A percentile compares a stretch with the other conserved stretches of the same genome.
Conservation (phyloP, 495 filamentous ascomycete genomes). For the Barbatosphaeria neglecta region DNA sequence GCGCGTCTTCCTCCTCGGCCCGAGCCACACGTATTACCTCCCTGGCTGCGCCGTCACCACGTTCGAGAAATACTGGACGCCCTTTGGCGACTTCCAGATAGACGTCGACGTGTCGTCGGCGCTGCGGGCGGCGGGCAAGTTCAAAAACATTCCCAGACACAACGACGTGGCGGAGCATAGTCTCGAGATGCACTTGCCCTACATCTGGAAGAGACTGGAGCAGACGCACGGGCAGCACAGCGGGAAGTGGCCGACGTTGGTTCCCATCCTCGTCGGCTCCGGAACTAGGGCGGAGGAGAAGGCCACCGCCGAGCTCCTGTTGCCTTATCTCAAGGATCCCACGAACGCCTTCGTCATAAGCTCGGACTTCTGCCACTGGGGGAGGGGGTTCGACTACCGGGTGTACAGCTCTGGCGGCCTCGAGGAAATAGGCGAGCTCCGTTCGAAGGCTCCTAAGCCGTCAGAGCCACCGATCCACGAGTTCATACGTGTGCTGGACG, state of each 20-base stretch:
- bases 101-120: conserved; percentile 55
- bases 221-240: conserved; percentile 35
- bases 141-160: conserved; percentile 58
- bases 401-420: conserved; percentile 52
- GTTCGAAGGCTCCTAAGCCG: conserved; percentile 11
- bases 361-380: conserved; percentile 98
- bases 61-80: conserved; percentile 69
- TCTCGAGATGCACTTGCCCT: conserved; percentile 93
- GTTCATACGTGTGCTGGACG: conserved; percentile 73
- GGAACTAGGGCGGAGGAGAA: conserved; percentile 55
- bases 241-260: conserved; percentile 54
- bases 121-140: conserved; percentile 51
- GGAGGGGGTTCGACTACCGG: conserved; percentile 73
- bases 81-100: conserved; percentile 67
- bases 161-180: conserved; percentile 86
- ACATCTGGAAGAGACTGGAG: conserved; percentile 73
- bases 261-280: conserved; percentile 83
- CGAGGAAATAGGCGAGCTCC: conserved; percentile 4
- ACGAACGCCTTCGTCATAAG: conserved; percentile 74
- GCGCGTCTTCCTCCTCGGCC: conserved; percentile 86
- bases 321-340: conserved; percentile 66
- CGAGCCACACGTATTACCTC: conserved; percentile 81
- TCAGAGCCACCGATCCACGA: conserved; percentile 60
- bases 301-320: conserved; percentile 57
- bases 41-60: conserved; percentile 64